These are phyloP conservation scores for Ascochyta rabiei DNA, from an alignment of 2,329 filamentous ascomycete species.

Conservation along the genomic window DNA sequence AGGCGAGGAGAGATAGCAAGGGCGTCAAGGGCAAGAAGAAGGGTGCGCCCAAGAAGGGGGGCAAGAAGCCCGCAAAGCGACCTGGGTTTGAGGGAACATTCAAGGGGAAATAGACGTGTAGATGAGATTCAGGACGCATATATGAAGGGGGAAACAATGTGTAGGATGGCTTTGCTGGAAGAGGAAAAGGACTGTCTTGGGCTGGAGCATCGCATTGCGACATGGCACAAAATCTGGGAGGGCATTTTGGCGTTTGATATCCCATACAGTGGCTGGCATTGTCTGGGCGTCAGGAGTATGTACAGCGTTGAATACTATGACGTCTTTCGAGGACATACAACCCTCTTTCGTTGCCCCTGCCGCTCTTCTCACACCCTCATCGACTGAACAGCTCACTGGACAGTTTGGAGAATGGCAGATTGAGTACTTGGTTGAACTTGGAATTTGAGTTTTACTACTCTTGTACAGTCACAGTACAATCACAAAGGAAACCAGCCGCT, in stretches of 20 bases:
- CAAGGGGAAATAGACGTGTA: conserved; percentile 49
- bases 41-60: conserved; percentile 53
- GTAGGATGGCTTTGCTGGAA: neutral
- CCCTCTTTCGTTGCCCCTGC: neutral
- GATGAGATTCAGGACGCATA: neutral
- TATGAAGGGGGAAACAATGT: neutral
- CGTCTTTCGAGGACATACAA: conserved; percentile 15
- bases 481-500: conserved; percentile 33
- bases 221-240: conserved; percentile 24
- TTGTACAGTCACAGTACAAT: conserved; percentile 24
- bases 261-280: conserved; percentile 33
- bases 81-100: conserved; percentile 72
- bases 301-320: conserved; percentile 32
- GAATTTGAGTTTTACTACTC: conserved; percentile 14
- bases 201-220: conserved; percentile 2
- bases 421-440: conserved; percentile 7
- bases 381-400: neutral
- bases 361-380: too few relatives aligned
- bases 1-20: conserved; percentile 76
- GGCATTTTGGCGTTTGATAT: conserved; percentile 40
- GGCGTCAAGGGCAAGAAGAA: conserved; percentile 71
- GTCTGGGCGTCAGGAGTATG: conserved; percentile 33
- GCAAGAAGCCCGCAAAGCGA: conserved; percentile 57
- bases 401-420: too few relatives aligned
- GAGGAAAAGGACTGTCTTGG: neutral